Percentiles rank a stretch among this genome's conserved stretches.
phyloP scores from a whole-genome alignment of 768 basidiomycete species.

The Boletellus sp. region DNA sequence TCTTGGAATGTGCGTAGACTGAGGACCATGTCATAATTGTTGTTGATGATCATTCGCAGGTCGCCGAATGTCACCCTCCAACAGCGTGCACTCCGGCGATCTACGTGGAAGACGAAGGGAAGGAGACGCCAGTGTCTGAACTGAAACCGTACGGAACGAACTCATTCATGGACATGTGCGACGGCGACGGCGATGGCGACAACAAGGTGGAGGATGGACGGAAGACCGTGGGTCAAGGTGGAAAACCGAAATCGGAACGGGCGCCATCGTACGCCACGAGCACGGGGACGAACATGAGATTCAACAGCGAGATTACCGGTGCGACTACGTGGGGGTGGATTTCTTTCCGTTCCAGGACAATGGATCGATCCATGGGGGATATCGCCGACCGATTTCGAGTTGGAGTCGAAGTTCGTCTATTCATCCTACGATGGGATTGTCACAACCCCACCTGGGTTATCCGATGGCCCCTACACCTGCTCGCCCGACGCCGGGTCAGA shows the following conservation, averaged over 20 bases:
- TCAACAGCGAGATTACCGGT: slow-evolving; percentile 16
- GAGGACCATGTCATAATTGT: neutral
- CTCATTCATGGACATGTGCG: slow-evolving; percentile 12
- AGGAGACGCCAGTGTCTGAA: neutral
- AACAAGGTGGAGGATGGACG: neutral
- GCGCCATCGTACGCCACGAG: slow-evolving; percentile 15
- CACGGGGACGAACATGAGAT: neutral
- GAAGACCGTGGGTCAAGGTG: neutral
- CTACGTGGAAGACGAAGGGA: slow-evolving; percentile 17
- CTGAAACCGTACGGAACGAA: slow-evolving; percentile 4
- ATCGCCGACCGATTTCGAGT: too few relatives aligned
- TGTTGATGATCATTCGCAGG: neutral
- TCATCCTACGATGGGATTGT: too few relatives aligned
- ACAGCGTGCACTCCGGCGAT: slow-evolving; percentile 17
- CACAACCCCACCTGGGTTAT: too few relatives aligned
- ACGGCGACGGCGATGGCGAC: neutral
- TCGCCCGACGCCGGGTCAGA: too few relatives aligned
- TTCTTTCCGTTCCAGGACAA: slow-evolving; percentile 11
- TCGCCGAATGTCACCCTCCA: slow-evolving; percentile 13
- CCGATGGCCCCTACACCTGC: too few relatives aligned
- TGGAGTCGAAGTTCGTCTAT: too few relatives aligned
- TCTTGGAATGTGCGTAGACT: slow-evolving; percentile 15
- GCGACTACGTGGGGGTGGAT: slow-evolving; percentile 8
- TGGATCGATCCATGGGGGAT: too few relatives aligned
- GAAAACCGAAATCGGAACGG: neutral